Base-by-base conservation (phyloP, 116 monocot genomes). In the Posidonia oceanica region DNA sequence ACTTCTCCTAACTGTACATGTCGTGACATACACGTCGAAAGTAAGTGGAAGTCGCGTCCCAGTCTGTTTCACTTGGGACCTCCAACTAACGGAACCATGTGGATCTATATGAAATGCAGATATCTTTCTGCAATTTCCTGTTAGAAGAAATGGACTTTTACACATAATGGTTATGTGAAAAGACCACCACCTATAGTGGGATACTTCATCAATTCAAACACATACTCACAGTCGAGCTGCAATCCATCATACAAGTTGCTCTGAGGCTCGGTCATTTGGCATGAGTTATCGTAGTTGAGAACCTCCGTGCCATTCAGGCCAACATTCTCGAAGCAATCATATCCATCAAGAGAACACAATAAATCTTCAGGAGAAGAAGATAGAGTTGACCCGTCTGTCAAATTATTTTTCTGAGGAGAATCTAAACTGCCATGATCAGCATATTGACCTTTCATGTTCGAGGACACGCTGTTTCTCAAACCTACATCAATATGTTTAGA, bases 321-420 rank as follows among this genome's bases (percentile, higher is more conserved):
- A 40, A 82, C 59, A 72, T 87, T 84, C 38, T 87, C 85, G 12
- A 90, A 77, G 75, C 66, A 86, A 52, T 71, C 82, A 72, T 82
- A 65, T 39, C 77, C 72, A 17, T 82, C 83, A 65, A 83, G 69
- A 69, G 83, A 80, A 74, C 56, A 76, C 4, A 82, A 10, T 54
- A 84, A 59, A 55, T 86, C 84, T 16, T 93, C 89, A 4, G 77
- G 80, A n/a, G 84, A 67, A 54, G 83, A 68, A 73, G 75, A 68
- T 52, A 77, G 48, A 67, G 78, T 84, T 7, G 64, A 52, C 7
- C 60, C 80, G 67, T 63, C 72, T 67, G 75, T 80, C 37, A 71
- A 18, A 70, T 62, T 79, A 2, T 64, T 23, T 57, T 81, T 70
- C 64, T 59, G 40, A n/a, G 82, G 70, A 52, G 79, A 72, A 40